A percentile compares a stretch with the other conserved stretches of the same genome.
Evolutionary conservation across 2,329 filamentous ascomycete species (phyloP).

Genomic region (Clathrospora elynae): DNA sequence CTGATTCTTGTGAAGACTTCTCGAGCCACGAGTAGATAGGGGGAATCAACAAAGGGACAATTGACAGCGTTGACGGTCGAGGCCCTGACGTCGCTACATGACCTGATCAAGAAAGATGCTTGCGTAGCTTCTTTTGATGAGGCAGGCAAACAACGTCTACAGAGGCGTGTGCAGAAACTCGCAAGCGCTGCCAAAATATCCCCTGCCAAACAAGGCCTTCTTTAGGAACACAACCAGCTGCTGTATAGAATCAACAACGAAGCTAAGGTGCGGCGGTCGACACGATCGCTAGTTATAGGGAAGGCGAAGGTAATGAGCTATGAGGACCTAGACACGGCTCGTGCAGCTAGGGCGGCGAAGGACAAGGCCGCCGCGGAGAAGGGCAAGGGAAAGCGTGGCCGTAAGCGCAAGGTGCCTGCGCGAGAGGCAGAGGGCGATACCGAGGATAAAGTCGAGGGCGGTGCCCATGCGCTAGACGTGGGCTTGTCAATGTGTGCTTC

Average conservation of each 20-base stretch:
- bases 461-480: background rate
- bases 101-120: constrained; percentile 20
- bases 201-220: constrained; percentile 28
- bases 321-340: constrained; percentile 24
- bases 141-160: constrained; percentile 14
- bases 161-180: constrained; percentile 22
- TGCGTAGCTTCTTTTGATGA: constrained; percentile 22
- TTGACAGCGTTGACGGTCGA: constrained; percentile 27
- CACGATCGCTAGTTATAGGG: constrained; percentile 28
- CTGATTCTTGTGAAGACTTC: too few relatives aligned
- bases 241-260: constrained; percentile 35
- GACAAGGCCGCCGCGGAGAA: constrained; percentile 2
- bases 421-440: background rate
- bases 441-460: background rate
- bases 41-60: too few relatives aligned
- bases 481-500: constrained; percentile 1
- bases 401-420: constrained; percentile 1
- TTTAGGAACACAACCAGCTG: constrained; percentile 34
- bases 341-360: constrained; percentile 24
- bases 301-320: too few relatives aligned
- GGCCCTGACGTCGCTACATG: constrained; percentile 21
- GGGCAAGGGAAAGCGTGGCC: too few relatives aligned
- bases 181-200: constrained; percentile 30
- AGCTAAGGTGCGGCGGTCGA: constrained; percentile 30
- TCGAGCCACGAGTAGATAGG: too few relatives aligned